These are phyloP conservation scores for Nyssa sinensis DNA, from an alignment of 148 eudicot species.

Conservation along the genomic window DNA sequence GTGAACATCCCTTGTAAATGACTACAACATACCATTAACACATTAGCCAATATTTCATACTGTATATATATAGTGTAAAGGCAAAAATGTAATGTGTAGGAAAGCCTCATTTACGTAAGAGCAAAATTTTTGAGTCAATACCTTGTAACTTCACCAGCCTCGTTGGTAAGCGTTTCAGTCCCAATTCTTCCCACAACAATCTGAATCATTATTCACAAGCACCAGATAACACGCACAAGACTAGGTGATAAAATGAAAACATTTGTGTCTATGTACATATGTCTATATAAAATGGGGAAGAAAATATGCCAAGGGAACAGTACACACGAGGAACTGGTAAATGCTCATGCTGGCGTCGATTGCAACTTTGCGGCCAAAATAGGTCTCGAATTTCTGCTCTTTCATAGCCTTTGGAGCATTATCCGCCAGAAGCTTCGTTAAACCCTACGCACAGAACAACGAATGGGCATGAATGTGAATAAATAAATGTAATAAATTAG, in stretches of 20 bases:
- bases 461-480: neutral
- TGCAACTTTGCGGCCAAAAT: constrained; percentile 83
- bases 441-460: constrained; percentile 53
- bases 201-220: constrained; percentile 36
- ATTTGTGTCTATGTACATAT: neutral
- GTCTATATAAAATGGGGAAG: neutral
- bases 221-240: neutral
- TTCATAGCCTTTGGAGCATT: constrained; percentile 91
- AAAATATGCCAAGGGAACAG: neutral
- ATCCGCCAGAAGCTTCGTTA: constrained; percentile 93
- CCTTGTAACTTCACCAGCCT: constrained; percentile 99
- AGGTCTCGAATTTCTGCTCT: constrained; percentile 98
- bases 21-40: constrained; percentile 33
- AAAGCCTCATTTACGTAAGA: neutral
- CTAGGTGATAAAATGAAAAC: too few species aligned
- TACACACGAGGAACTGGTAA: constrained; percentile 83
- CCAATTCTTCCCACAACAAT: constrained; percentile 94
- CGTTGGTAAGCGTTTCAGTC: constrained; percentile 90
- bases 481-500: neutral
- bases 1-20: constrained; percentile 98
- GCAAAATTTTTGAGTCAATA: constrained; percentile 16
- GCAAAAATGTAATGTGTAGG: neutral
- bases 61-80: too few species aligned
- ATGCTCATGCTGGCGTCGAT: constrained; percentile 99
- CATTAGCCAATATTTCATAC: neutral